Evolutionary conservation across 169 alveolate genomes (phyloP).

Genomic region (Babesia ovata): DNA sequence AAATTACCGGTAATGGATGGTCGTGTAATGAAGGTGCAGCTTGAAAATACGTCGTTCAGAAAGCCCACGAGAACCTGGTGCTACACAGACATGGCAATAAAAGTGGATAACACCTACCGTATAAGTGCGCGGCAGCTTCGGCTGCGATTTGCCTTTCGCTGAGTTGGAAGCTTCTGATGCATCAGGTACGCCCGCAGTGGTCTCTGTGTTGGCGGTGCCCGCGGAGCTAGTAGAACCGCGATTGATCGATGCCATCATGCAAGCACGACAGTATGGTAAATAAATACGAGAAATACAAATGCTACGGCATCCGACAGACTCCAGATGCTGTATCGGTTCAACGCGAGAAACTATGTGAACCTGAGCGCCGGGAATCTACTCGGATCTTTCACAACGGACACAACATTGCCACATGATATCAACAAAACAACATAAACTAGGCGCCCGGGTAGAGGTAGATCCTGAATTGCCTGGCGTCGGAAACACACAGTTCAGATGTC

Average conservation of each 20-base stretch:
- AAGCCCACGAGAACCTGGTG: slow-evolving; percentile 64
- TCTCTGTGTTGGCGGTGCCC: background rate
- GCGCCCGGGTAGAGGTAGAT: too few relatives aligned
- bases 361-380: background rate
- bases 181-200: background rate
- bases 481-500: too few relatives aligned
- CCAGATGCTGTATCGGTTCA: background rate
- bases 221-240: slow-evolving; percentile 21
- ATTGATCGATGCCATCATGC: background rate
- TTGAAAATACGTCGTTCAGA: slow-evolving; percentile 55
- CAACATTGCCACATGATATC: background rate
- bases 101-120: slow-evolving; percentile 20
- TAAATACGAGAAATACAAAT: background rate
- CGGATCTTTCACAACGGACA: background rate
- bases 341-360: background rate
- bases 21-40: slow-evolving; percentile 42
- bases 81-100: background rate
- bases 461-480: too few relatives aligned
- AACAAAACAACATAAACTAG: background rate
- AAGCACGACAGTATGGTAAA: background rate
- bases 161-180: background rate
- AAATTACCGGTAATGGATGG: slow-evolving; percentile 2
- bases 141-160: background rate
- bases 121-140: slow-evolving; percentile 45
- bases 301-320: background rate